These are phyloP conservation scores for Ustilago esculenta DNA, from an alignment of 1,284 basidiomycete species.

Conservation along the genomic window DNA sequence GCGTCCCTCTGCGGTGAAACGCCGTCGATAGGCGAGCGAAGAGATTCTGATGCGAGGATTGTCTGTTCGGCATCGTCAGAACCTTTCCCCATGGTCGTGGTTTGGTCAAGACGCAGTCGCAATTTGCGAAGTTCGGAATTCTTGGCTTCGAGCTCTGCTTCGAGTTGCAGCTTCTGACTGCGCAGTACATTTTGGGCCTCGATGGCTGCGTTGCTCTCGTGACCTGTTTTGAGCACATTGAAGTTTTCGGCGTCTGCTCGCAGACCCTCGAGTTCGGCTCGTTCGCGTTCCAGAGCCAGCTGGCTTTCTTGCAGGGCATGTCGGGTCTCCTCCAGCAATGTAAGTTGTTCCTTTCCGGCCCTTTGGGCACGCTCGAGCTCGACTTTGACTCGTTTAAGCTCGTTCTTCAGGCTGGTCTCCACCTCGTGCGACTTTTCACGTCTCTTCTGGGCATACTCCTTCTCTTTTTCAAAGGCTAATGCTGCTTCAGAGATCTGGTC, in stretches of 20 bases:
- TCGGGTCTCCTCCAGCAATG: conserved; percentile 70
- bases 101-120: conserved; percentile 66
- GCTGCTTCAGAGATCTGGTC: conserved; percentile 85
- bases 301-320: conserved; percentile 87
- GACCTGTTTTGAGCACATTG: conserved; percentile 40
- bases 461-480: conserved; percentile 77
- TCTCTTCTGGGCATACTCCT: conserved; percentile 74
- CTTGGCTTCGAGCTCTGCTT: conserved; percentile 69
- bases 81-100: conserved; percentile 9
- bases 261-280: conserved; percentile 86
- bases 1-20: conserved; percentile 55
- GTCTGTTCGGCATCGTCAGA: neutral
- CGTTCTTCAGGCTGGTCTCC: conserved; percentile 70
- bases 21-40: neutral
- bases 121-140: conserved; percentile 36
- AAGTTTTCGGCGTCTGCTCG: conserved; percentile 72
- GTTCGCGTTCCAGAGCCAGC: conserved; percentile 87
- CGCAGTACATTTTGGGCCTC: conserved; percentile 46
- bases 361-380: conserved; percentile 71
- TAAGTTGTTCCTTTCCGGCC: conserved; percentile 48
- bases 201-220: conserved; percentile 15
- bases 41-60: neutral
- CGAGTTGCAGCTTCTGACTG: conserved; percentile 39
- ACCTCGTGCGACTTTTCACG: conserved; percentile 73
- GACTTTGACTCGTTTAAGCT: conserved; percentile 69